Percentiles rank a stretch among this genome's conserved stretches.
Conservation (phyloP, 2,329 filamentous ascomycete species). For the Raffaelea albimanens region DNA sequence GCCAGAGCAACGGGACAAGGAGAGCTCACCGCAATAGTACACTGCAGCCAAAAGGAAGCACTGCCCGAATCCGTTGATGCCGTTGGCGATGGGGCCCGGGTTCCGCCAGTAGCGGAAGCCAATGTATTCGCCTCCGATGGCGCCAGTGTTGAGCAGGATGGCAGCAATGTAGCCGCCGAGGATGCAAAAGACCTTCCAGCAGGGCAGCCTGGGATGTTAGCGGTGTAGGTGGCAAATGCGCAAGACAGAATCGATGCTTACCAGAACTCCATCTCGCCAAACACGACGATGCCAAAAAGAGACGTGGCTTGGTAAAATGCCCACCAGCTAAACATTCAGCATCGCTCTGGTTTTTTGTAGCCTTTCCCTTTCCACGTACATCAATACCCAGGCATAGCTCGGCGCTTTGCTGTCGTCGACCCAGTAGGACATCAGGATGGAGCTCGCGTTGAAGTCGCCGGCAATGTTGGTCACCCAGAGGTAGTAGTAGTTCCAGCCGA, state of each 20-base stretch:
- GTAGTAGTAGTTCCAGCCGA: constrained; percentile 42
- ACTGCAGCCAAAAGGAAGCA: constrained; percentile 27
- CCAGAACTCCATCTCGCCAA: constrained; percentile 36
- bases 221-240: too few species aligned
- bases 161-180: constrained; percentile 36
- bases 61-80: constrained; percentile 30
- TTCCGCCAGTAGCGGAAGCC: constrained; percentile 9
- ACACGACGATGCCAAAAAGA: constrained; percentile 28
- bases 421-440: constrained; percentile 35
- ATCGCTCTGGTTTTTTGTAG: too few species aligned
- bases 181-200: constrained; percentile 27
- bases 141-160: constrained; percentile 33
- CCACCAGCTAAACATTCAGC: too few species aligned
- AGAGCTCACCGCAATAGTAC: constrained; percentile 14
- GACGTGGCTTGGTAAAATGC: constrained; percentile 23
- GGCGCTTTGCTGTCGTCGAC: constrained; percentile 25
- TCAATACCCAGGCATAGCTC: constrained; percentile 34
- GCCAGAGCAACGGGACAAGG: too few species aligned
- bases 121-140: constrained; percentile 12
- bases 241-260: too few species aligned
- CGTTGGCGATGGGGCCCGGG: constrained; percentile 48
- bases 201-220: constrained; percentile 25
- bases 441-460: constrained; percentile 10
- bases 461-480: constrained; percentile 28
- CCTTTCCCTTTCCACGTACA: too few species aligned